Base-by-base conservation (phyloP, 352 stramenopile species). In the Phytophthora pisi region DNA sequence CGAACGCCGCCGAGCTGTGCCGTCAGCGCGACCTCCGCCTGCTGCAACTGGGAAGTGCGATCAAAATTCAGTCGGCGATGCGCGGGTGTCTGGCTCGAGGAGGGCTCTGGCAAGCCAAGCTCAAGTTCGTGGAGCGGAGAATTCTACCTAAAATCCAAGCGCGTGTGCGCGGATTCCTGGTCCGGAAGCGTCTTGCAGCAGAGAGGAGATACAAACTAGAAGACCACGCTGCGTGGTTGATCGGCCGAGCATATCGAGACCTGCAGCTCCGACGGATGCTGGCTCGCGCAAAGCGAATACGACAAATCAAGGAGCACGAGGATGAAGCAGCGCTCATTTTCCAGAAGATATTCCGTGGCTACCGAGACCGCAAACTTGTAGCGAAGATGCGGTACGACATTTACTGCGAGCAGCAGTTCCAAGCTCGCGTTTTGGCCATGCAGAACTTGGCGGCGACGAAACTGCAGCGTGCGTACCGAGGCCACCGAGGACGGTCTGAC, bases 51-150 rank as follows among this genome's bases (percentile, higher is more conserved):
- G 71, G 55, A 40, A 84, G 88, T 42, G 81, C 84, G 0, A 70
- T 92, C 40, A 75, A 80, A 57, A 92, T 97, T 56, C 91, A 98
- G 57, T 82, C 82, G 7, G 72, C 89, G 4, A 95, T 96, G 68
- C 85, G 91, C 16, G 84, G 90, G 0, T 95, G 88, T 26, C 73
- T 96, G 23, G 77, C 82, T 18, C 78, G 88, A 20, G 86, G 87
- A 13, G 91, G 91, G 8, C 74, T 96, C 4, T 85, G 75, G 74
- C 74, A 88, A 47, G 81, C 86, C 30, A 91, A 88, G 30, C 75
- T 92, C 23, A 77, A 79, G 10, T 90, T 84, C 55, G 82, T 96
- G 6, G 83, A 91, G 51, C 74, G 75, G 28, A 75, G 65, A 23
- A 77, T 85, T 40, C 65, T 96, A 8, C 86, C 90, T 2, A 86